These are phyloP conservation scores for Rhodotorula sp. DNA, from an alignment of 1,284 basidiomycete species.

Conservation along the genomic window DNA sequence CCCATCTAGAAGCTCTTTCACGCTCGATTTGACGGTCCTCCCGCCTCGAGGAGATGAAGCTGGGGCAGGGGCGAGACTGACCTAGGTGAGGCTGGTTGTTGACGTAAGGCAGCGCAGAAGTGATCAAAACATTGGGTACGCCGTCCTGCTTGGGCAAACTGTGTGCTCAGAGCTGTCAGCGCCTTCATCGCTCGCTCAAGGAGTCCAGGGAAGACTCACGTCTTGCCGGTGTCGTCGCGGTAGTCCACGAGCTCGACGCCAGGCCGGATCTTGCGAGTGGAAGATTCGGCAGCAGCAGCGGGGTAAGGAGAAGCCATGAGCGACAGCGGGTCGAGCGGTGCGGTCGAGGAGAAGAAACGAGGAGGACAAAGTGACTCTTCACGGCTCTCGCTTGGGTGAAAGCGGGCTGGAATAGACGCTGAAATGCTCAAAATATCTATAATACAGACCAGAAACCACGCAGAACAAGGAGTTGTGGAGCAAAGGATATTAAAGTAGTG, in stretches of 20 bases:
- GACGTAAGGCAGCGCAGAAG: constrained; percentile 92
- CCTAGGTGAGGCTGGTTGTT: constrained; percentile 99
- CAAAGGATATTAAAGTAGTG: neutral
- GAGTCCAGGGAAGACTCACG: constrained; percentile 13
- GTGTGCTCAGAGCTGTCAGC: neutral
- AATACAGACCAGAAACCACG: neutral
- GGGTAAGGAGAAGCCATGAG: constrained; percentile 39
- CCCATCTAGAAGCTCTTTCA: neutral
- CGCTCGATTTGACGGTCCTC: neutral
- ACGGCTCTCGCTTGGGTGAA: neutral
- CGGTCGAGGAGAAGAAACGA: neutral
- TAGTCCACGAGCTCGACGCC: constrained; percentile 34
- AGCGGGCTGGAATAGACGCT: too few species aligned
- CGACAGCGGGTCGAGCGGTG: neutral
- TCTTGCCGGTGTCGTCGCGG: constrained; percentile 31
- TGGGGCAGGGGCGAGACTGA: constrained; percentile 47
- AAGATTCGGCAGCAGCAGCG: neutral
- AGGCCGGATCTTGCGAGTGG: constrained; percentile 28
- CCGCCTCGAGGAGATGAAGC: neutral
- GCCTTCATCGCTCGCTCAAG: too few species aligned
- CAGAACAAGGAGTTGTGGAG: neutral
- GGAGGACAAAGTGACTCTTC: neutral
- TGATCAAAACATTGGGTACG: constrained; percentile 83
- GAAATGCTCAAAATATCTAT: neutral
- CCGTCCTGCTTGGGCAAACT: constrained; percentile 77